phyloP scores from a whole-genome alignment of 2,329 filamentous ascomycete genomes.

The Penicillium hordei region DNA sequence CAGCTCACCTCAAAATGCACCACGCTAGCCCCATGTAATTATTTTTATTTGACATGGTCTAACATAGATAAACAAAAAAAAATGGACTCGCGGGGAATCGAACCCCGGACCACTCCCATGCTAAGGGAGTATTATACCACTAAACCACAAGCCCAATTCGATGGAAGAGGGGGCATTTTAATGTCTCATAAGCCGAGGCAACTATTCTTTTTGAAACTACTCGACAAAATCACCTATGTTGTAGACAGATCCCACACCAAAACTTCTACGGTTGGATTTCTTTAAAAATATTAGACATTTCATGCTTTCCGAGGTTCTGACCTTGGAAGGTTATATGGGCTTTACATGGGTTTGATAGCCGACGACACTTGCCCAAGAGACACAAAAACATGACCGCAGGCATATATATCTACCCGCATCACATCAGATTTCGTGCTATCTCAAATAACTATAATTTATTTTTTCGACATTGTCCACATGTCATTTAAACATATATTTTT shows the following conservation, averaged over 20 bases:
- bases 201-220: background rate
- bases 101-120: constrained; percentile 51
- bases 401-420: background rate
- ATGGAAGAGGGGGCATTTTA: background rate
- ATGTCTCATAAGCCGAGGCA: background rate
- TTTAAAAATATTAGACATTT: background rate
- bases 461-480: background rate
- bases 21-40: too few species aligned
- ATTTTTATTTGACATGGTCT: background rate
- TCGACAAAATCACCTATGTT: too few species aligned
- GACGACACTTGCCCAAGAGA: too few species aligned
- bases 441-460: too few species aligned
- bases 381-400: background rate
- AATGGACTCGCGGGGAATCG: constrained; percentile 52
- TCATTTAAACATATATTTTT: too few species aligned
- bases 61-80: constrained; percentile 19
- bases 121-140: constrained; percentile 52
- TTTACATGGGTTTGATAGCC: too few species aligned
- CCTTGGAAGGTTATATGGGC: background rate
- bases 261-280: background rate
- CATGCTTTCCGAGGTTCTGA: fast-evolving
- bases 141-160: constrained; percentile 43
- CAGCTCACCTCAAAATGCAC: too few species aligned
- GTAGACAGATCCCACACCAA: background rate
- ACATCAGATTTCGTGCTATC: background rate